Base-by-base conservation (phyloP, 768 basidiomycete species). In the Multifurca ochricompacta region DNA sequence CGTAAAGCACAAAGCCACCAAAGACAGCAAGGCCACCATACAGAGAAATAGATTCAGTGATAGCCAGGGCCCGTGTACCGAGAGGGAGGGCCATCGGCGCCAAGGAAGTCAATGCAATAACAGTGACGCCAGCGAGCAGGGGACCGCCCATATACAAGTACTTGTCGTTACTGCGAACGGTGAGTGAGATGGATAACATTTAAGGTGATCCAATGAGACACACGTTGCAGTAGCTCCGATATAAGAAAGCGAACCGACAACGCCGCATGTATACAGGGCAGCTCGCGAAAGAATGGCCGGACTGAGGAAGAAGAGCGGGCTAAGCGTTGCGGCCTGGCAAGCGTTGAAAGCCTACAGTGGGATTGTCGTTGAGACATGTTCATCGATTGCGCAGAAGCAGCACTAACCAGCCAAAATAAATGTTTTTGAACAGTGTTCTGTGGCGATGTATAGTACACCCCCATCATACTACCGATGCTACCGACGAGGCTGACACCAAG, bases 11-110 rank as follows among this genome's bases (percentile, higher is more conserved):
- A 60, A 92, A 88, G 16, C 87, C 90, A 45, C 84, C 72, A 64
- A 95, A 94, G 1, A 94, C 85, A 13, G 88, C 91, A 28, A 93
- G 76, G 46, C 91, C 91, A 42, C 91, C 91, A 61, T 95, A 94
- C 3, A 93, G 75, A 16, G 83, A 85, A 52, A 94, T 78, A 2
- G 81, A 70, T 69, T 95, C 91, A 5, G 83, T 75, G 43, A 90
- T 67, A 4, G 87, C 86, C 34, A 94, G 77, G 25, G 80, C 77
- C 41, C 90, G 83, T 56, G 90, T 69, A 50, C 88, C 87, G 59
- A 90, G 78, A 11, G 91, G 89, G n/a, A 93, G 79, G 18, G 85
- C 80, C 82, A 94, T 84, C 0, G 91, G 91, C 9, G 91, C 91
- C 39, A 95, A 71, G n/a, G 84, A 85, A 64, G 84, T 82, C 28